Percentiles rank a stretch among this genome's conserved stretches.
Evolutionary conservation across 2,329 filamentous ascomycete genomes (phyloP).

Genomic region (Trichoderma aggressivum): DNA sequence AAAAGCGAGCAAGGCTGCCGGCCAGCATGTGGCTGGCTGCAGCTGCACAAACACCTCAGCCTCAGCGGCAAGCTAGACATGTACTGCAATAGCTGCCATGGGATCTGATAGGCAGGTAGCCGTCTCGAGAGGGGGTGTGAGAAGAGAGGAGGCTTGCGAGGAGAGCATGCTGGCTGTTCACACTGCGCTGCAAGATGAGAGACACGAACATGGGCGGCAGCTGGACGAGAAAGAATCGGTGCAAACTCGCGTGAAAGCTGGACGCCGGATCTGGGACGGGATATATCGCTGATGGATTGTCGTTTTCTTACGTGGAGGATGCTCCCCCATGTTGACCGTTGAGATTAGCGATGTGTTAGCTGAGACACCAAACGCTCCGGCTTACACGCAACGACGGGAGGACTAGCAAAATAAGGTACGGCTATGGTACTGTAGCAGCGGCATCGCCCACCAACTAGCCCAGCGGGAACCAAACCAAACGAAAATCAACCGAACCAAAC

Average conservation of each 20-base stretch:
- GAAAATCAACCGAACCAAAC: background rate
- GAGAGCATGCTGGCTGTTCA: background rate
- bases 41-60: constrained; percentile 16
- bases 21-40: constrained; percentile 8
- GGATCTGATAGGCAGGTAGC: background rate
- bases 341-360: constrained; percentile 3
- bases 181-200: background rate
- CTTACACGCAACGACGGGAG: background rate
- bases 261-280: background rate
- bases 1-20: constrained; percentile 1
- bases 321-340: background rate
- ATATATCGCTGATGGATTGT: background rate
- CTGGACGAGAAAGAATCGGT: background rate
- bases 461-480: background rate
- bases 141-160: background rate
- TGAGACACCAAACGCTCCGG: background rate
- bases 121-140: background rate
- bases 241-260: background rate
- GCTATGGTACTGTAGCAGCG: background rate
- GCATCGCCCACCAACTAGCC: background rate
- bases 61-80: constrained; percentile 10
- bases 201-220: background rate
- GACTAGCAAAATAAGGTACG: background rate
- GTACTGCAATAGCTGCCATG: background rate
- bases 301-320: background rate